phyloP scores from a whole-genome alignment of 495 filamentous ascomycete species.

The Neurospora sp. region DNA sequence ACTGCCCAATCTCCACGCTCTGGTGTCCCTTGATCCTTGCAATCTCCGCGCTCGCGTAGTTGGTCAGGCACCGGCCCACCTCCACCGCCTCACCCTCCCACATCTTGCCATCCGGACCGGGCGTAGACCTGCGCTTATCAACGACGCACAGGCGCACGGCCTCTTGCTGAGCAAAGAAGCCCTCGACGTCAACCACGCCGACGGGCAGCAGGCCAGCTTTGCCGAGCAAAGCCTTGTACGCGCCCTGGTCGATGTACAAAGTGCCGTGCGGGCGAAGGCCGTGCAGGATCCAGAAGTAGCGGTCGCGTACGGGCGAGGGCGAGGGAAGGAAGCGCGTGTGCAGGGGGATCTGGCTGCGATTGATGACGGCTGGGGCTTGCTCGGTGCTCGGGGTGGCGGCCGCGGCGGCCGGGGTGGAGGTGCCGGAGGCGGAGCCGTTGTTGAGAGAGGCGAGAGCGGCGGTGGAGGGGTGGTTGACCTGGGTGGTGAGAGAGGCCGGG shows the following conservation, averaged over 20 bases:
- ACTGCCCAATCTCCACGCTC: conserved; percentile 64
- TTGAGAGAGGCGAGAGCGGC: background rate
- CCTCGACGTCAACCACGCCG: conserved; percentile 81
- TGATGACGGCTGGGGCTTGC: conserved; percentile 20
- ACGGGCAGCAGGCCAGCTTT: conserved; percentile 89
- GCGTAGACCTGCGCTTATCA: conserved; percentile 25
- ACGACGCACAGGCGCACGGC: conserved; percentile 76
- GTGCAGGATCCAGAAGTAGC: conserved; percentile 94
- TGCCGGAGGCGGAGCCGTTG: background rate
- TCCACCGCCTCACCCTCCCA: conserved; percentile 55
- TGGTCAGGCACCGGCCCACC: conserved; percentile 84
- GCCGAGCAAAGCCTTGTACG: conserved; percentile 61
- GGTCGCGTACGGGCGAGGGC: conserved; percentile 76
- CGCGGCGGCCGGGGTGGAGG: conserved; percentile 3
- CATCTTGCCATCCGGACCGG: conserved; percentile 18
- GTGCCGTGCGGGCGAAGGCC: conserved; percentile 88
- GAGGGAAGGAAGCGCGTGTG: conserved; percentile 91
- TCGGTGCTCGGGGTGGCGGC: conserved; percentile 16
- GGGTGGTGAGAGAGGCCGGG: conserved; percentile 16
- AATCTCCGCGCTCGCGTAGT: conserved; percentile 82
- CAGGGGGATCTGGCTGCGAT: conserved; percentile 41
- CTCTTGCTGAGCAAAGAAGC: conserved; percentile 84
- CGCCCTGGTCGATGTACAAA: conserved; percentile 83
- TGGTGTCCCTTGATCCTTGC: conserved; percentile 70
- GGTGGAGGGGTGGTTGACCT: conserved; percentile 7